A percentile compares a stretch with the other conserved stretches of the same genome.
These are phyloP conservation scores for Botryotinia narcissicola DNA, from an alignment of 2,329 filamentous ascomycete genomes.

Conservation along the genomic window DNA sequence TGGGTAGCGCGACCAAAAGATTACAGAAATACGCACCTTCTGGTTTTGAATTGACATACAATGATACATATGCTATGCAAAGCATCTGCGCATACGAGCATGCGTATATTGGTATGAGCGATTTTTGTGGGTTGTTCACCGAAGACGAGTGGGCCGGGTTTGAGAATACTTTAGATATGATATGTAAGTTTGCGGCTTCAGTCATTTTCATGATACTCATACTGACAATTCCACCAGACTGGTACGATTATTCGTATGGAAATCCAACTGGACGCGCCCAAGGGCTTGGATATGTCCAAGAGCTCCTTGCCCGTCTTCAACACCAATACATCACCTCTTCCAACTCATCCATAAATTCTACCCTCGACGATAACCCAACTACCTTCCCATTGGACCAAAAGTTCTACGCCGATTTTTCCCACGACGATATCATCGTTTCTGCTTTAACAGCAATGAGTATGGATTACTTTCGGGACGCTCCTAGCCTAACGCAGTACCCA, in stretches of 20 bases:
- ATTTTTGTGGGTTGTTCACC: conserved; percentile 54
- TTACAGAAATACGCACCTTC: conserved; percentile 47
- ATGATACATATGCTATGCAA: conserved; percentile 52
- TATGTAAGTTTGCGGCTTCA: conserved; percentile 44
- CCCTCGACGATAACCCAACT: conserved; percentile 61
- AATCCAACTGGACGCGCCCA: conserved; percentile 77
- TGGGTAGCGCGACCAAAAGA: conserved; percentile 45
- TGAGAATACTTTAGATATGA: conserved; percentile 52
- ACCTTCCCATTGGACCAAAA: conserved; percentile 69
- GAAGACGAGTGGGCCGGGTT: conserved; percentile 54
- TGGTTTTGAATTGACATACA: conserved; percentile 48
- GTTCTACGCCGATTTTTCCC: conserved; percentile 84
- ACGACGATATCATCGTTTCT: conserved; percentile 80
- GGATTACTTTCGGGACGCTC: conserved; percentile 52
- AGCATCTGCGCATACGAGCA: conserved; percentile 55
- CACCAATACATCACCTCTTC: conserved; percentile 62
- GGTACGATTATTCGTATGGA: conserved; percentile 75
- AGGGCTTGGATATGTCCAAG: conserved; percentile 81
- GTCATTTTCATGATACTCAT: background rate
- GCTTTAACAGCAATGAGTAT: conserved; percentile 56
- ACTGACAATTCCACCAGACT: conserved; percentile 31
- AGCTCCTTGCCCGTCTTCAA: conserved; percentile 77
- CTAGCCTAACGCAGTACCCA: conserved; percentile 44
- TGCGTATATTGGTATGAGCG: conserved; percentile 48
- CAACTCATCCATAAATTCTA: conserved; percentile 70